Evolutionary conservation across 192 early-diverging fungal genomes (phyloP), one percentile per base, ranked within the genome.

Genomic region (Gigaspora rosea): DNA sequence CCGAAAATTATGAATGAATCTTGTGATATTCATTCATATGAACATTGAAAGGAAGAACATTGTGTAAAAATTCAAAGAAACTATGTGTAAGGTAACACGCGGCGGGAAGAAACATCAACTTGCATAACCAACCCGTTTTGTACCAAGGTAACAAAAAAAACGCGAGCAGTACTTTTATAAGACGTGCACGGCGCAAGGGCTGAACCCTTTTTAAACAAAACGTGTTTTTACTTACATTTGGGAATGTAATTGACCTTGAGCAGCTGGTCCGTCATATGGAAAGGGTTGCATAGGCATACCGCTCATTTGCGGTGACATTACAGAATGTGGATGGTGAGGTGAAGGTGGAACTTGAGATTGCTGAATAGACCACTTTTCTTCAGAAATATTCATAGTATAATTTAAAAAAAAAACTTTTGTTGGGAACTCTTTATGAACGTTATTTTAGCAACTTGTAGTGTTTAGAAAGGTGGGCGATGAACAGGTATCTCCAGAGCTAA

Each of bases 341-440:
- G 68, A 49, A 56, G 50, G 65, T 8, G 22, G 12, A 16, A 46
- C 22, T 11, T 67, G 65, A 36, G 65, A 50, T 56, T 72, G 71
- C 13, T 72, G 71, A 57, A 72, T 57, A 7, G 32, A 35, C 71
- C 71, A 72, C 71, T 72, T 72, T 72, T 72, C 71, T 72, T 72
- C 71, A 56, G 12, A 15, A 56, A 56, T 13, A 56, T 56, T 56
- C 52, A 56, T 56, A n/a, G 9, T 56, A 41, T 41, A 6, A 41
- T 41, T 1, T 1, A 41, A 41, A 41, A 41, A 41, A 41, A 41
- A 41, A 41, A 41, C 41, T 41, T 41, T 3, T 41, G 41, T 41
- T 2, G 41, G 7, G 7, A 6, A 41, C 7, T 41, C 41, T 41
- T 41, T 41, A 41, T 41, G 2, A 41, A 41, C 41, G 41, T 41